Evolutionary conservation across 2,329 filamentous ascomycete genomes (phyloP), one percentile per base, ranked within the genome.

Genomic region (Coniochaeta pulveracea): DNA sequence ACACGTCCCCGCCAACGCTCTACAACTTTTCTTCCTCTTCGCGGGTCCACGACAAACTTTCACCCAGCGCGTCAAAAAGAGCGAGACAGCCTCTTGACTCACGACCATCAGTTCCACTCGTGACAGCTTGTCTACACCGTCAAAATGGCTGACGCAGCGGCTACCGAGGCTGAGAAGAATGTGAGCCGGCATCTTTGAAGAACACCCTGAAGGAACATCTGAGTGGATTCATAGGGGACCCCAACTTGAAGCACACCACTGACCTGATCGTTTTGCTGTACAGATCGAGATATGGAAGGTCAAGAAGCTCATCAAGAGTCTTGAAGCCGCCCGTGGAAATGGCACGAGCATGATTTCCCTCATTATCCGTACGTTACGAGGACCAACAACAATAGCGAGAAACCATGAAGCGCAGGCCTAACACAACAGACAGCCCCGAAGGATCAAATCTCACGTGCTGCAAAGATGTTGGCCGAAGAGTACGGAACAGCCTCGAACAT

Each of bases 381-480:
- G n/a, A n/a, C 18, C 4, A 31, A 12, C 5, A 10, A 11, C 28
- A 15, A 21, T 10, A 19, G 15, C n/a, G n/a, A 66, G 36, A 26
- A 37, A 26, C 16, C 12, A 22, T 19, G 37, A 37, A 22, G 24
- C 15, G 11, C 19, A 34, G 19, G 15, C 21, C 35, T 37, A 26
- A 39, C 29, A 10, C 27, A 43, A 24, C 39, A 15, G 19, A 16
- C 52, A 93, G 85, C 91, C 40, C 91, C 91, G 48, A 98, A 98
- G 76, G 88, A 95, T 61, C 91, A 98, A 66, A 76, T 98, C 43
- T 96, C 91, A 28, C 81, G 88, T 53, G 82, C 85, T 35, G 85
- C 91, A 40, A 96, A 96, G 75, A 98, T 98, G 91, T 82, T 98
- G 80, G 93, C 93, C 69, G 91, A 98, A 95, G 88, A 94, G 84